These are phyloP conservation scores for Trapa incisa DNA, from an alignment of 345 rosid genomes.

Conservation along the genomic window DNA sequence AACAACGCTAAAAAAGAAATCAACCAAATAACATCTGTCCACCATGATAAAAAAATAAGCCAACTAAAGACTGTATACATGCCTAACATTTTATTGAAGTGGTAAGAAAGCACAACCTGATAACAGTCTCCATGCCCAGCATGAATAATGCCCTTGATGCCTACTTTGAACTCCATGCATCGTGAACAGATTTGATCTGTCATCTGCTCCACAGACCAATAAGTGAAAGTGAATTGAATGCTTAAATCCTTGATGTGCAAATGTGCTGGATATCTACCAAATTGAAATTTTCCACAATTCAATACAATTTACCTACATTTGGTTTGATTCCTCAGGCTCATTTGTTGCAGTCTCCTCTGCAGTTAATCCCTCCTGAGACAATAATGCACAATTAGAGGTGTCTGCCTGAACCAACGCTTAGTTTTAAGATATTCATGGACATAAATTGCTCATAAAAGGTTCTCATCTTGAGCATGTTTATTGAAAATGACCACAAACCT, in stretches of 20 bases:
- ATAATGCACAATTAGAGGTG: background rate
- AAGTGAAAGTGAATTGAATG: background rate
- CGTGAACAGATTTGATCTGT: constrained; percentile 76
- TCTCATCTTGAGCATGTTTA: background rate
- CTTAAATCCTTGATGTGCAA: background rate
- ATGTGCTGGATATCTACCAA: background rate
- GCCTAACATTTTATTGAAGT: background rate
- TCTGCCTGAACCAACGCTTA: background rate
- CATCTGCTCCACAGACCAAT: constrained; percentile 8
- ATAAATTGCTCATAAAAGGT: background rate
- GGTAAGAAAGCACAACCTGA: constrained; percentile 38
- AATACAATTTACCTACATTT: constrained; percentile 50
- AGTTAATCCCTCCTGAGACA: constrained; percentile 74
- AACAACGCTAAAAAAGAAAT: background rate
- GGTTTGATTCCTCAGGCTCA: constrained; percentile 77
- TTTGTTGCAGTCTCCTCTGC: constrained; percentile 65
- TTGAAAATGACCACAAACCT: constrained; percentile 27
- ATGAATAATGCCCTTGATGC: constrained; percentile 82
- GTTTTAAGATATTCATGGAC: background rate
- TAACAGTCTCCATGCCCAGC: constrained; percentile 95
- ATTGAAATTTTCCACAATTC: background rate
- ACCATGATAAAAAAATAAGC: background rate
- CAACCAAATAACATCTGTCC: background rate
- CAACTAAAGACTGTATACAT: background rate
- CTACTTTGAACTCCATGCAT: constrained; percentile 67